Evolutionary conservation across 805 yeast species (phyloP), one percentile per base, ranked within the genome.

Genomic region (Pichia manshurica): DNA sequence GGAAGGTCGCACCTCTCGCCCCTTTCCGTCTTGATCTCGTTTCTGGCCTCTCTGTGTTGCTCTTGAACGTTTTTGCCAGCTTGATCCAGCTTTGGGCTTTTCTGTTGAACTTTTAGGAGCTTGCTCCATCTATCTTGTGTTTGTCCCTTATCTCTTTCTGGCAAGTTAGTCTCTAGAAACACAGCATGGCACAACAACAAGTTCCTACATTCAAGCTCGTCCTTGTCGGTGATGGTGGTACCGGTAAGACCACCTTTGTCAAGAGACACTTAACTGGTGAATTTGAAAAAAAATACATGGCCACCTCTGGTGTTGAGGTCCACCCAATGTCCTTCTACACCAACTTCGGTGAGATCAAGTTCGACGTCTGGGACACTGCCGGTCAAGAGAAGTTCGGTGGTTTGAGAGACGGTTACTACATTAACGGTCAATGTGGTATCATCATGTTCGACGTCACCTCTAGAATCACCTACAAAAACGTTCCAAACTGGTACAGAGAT

Each of bases 401-500:
- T 63, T 79, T 93, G 67, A 90, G 99, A 80, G 99, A 93, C 68
- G 99, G 99, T 69, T 93, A 93, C 79, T 93, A 93, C 77, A 93
- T 93, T 72, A 91, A 93, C 71, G 99, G 99, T 68, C 96, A 93
- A 77, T 93, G 99, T 81, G 99, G 98, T 77, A 93, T 93, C 77
- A 93, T 93, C 72, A 93, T 93, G 99, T 93, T 93, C 70, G 99
- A 93, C 74, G 99, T 93, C 56, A 93, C 99, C 55, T 89, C 98
- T 46, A 90, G 99, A 80, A 91, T 93, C 77, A 93, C 99, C 61
- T 93, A 93, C 79, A 93, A 93, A 80, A 93, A 93, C 74, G 99
- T 93, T 70, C 99, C 99, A 72, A 95, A 93, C 87, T 93, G 99
- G 99, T 97, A 95, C 84, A 86, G 99, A 78, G 99, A 93, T 74